A percentile compares a stretch with the other conserved stretches of the same genome.
These are phyloP conservation scores for Catharanthus roseus DNA, from an alignment of 257 asterid species.

Conservation along the genomic window DNA sequence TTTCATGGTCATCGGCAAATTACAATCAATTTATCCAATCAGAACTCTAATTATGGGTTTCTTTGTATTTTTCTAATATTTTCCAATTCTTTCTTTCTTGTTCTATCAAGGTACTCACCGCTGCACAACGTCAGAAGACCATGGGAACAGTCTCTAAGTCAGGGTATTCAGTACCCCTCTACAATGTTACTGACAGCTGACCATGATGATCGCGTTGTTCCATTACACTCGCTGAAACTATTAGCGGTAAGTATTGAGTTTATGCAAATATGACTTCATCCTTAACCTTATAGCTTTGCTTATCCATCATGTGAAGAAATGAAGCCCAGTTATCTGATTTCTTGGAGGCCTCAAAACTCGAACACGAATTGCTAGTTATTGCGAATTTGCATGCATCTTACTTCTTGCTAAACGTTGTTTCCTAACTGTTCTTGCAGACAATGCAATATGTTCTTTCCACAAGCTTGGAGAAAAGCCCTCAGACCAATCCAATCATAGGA, in stretches of 20 bases:
- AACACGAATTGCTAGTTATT: background rate
- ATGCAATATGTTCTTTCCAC: constrained; percentile 75
- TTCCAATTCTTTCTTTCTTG: background rate
- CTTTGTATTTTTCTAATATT: background rate
- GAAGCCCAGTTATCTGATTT: background rate
- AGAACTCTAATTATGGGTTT: background rate
- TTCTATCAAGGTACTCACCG: constrained; percentile 71
- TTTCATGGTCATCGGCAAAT: background rate
- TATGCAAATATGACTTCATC: background rate
- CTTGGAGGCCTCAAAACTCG: background rate
- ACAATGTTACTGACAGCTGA: constrained; percentile 94
- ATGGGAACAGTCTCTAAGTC: constrained; percentile 56
- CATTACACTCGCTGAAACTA: constrained; percentile 82
- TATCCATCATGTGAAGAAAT: background rate
- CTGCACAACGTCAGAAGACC: constrained; percentile 89
- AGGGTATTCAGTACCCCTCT: constrained; percentile 63
- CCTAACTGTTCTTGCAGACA: constrained; percentile 39
- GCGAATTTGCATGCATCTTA: background rate
- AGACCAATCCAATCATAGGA: constrained; percentile 68
- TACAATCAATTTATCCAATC: background rate
- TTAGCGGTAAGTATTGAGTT: constrained; percentile 56
- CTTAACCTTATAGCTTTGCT: background rate
- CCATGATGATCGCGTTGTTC: constrained; percentile 98
- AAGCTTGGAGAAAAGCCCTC: constrained; percentile 59
- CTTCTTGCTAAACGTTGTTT: constrained; percentile 7